A percentile compares a stretch with the other conserved stretches of the same genome.
These are phyloP conservation scores for Arabidopsis arenosa DNA, from an alignment of 345 rosid genomes.

Conservation along the genomic window DNA sequence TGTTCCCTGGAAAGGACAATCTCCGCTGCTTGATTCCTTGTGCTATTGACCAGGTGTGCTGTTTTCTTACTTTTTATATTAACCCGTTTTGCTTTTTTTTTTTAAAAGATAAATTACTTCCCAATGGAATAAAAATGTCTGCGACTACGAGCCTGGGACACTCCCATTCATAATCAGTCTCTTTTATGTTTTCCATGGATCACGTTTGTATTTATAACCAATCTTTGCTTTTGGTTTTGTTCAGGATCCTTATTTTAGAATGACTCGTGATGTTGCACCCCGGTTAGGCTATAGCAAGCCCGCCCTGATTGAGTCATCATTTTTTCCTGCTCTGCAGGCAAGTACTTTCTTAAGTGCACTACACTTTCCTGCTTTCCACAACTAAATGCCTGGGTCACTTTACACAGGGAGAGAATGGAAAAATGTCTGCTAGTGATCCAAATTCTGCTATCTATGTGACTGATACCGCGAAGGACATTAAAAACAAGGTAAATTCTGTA, in stretches of 20 bases:
- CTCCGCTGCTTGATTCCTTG: conserved; percentile 95
- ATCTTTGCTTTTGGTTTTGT: conserved; percentile 25
- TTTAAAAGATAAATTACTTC: not conserved
- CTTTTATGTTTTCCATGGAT: not conserved
- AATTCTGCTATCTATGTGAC: conserved; percentile 95
- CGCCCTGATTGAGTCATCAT: conserved; percentile 79
- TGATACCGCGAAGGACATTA: conserved; percentile 78
- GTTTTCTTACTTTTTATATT: not conserved
- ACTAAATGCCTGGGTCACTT: conserved; percentile 18
- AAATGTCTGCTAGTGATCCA: conserved; percentile 98
- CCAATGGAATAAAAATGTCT: not conserved
- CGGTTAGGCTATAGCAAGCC: conserved; percentile 94
- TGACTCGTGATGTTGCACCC: conserved; percentile 98
- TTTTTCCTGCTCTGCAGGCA: conserved; percentile 90
- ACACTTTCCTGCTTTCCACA: not conserved
- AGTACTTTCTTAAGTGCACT: conserved; percentile 12
- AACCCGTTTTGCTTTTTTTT: not conserved
- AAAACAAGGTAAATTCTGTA: conserved; percentile 63
- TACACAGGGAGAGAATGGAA: conserved; percentile 88
- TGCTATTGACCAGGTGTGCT: conserved; percentile 90
- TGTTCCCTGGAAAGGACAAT: conserved; percentile 71
- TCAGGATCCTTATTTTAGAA: conserved; percentile 98
- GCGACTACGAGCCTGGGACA: not conserved
- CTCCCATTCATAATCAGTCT: conserved; percentile 2
- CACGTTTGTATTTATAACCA: not conserved